phyloP scores from a whole-genome alignment of 176 grass and related monocot genomes.

The Dendrocalamus sinicus region DNA sequence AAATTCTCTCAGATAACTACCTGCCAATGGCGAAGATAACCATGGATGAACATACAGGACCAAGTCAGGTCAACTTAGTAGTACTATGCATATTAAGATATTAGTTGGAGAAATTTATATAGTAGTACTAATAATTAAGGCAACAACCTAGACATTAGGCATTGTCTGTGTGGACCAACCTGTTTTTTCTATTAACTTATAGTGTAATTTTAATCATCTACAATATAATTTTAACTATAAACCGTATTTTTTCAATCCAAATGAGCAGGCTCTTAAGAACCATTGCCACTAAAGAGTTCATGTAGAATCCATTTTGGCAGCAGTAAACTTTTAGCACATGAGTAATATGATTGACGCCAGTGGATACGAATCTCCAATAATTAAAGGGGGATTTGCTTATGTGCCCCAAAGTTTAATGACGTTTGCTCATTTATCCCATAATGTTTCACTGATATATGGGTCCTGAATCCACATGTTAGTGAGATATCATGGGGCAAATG shows the following conservation, averaged over 20 bases:
- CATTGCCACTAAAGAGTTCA: background rate
- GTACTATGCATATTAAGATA: background rate
- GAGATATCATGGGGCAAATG: too few species aligned
- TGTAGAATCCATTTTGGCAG: constrained; percentile 23
- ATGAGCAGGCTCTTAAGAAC: background rate
- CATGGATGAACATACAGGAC: background rate
- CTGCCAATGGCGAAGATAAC: background rate
- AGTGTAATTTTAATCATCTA: too few species aligned
- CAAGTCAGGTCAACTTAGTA: background rate
- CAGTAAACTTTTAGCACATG: constrained; percentile 57
- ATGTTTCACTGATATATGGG: too few species aligned
- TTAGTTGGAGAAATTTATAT: background rate
- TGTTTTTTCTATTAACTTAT: too few species aligned
- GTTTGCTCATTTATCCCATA: too few species aligned
- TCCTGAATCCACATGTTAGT: too few species aligned
- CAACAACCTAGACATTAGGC: background rate
- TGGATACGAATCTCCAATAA: constrained; percentile 57
- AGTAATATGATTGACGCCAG: constrained; percentile 50
- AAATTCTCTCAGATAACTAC: background rate
- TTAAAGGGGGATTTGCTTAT: too few species aligned
- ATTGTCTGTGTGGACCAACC: too few species aligned
- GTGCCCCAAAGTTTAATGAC: too few species aligned
- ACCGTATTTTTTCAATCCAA: too few species aligned
- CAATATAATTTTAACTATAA: too few species aligned
- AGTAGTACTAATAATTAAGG: background rate